phyloP scores from a whole-genome alignment of 2,329 filamentous ascomycete species.

The Talaromyces sp. region DNA sequence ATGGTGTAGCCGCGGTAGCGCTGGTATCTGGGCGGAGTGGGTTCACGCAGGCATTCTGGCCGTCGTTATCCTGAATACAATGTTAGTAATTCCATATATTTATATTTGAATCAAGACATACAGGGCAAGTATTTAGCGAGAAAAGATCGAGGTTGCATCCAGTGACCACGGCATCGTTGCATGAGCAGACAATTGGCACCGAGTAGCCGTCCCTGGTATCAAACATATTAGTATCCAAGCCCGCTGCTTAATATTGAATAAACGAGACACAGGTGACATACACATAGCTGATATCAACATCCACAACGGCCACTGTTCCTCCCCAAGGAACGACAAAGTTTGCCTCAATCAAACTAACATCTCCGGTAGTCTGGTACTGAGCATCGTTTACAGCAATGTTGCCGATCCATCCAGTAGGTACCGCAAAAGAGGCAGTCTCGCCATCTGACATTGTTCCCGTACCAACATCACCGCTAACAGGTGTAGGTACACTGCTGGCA shows the following conservation, averaged over 20 bases:
- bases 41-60: slow-evolving; percentile 8
- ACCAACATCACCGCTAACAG: not conserved
- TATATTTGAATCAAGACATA: not conserved
- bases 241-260: not conserved
- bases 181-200: slow-evolving; percentile 8
- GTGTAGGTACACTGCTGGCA: not conserved
- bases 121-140: not conserved
- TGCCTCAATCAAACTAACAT: slow-evolving; percentile 9
- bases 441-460: slow-evolving; percentile 7
- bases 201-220: slow-evolving; percentile 8
- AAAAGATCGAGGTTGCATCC: slow-evolving; percentile 10
- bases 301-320: slow-evolving; percentile 5
- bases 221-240: not conserved
- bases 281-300: slow-evolving; percentile 11
- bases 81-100: not conserved
- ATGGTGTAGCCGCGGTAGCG: not conserved
- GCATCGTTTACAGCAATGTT: slow-evolving; percentile 10
- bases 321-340: slow-evolving; percentile 2
- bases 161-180: slow-evolving; percentile 1
- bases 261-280: not conserved
- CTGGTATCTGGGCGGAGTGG: slow-evolving; percentile 1
- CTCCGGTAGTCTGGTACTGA: slow-evolving; percentile 2
- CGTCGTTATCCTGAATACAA: slow-evolving; percentile 2
- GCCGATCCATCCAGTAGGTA: slow-evolving; percentile 10
- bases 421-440: not conserved